Base-by-base conservation (phyloP, 2,329 filamentous ascomycete species). In the Shiraia bambusicola region DNA sequence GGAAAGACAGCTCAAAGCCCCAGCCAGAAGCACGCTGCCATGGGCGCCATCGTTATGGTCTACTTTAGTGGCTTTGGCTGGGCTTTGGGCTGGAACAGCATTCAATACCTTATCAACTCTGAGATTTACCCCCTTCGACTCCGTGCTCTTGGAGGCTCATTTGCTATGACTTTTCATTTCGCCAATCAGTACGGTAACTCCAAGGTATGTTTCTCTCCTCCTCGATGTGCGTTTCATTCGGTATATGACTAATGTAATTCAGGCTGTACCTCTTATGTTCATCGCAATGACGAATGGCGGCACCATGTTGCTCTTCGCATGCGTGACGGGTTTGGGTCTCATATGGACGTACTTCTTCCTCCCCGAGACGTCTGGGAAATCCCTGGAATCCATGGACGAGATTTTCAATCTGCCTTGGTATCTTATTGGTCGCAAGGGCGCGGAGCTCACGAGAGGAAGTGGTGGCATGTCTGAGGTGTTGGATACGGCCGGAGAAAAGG, bases 161-260 rank as follows among this genome's bases (percentile, higher is more conserved):
- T 86, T 59, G 81, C 84, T 33, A 90, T 90, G 87, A 86, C 82
- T 0, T 77, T 89, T 45, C 86, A 91, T 67, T 90, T 90, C 60
- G 83, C 79, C 45, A 88, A 88, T 66, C 85, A 89, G 67, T 90
- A 88, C 61, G 87, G 86, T 17, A 89, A 87, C 71, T 78, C 81
- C 1, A 83, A 87, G 26, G 85, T 52, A 40, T 14, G 41, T n/a
- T 13, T 7, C 34, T 12, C 24, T 10, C 13, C 17, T 15, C 13
- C 29, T 15, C 27, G 22, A 22, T 12, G 28, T 16, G 12, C 9
- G 3, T 35, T 29, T 11, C 14, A 7, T n/a, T 29, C 17, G 17
- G 3, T 9, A 32, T 15, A 3, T 19, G 17, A 27, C 38, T 36
- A 47, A 45, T 22, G 11, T 8, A 5, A 1, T 15, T 14, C 15